Base-by-base conservation (phyloP, 176 grass and related monocot genomes). In the Zea mays region DNA sequence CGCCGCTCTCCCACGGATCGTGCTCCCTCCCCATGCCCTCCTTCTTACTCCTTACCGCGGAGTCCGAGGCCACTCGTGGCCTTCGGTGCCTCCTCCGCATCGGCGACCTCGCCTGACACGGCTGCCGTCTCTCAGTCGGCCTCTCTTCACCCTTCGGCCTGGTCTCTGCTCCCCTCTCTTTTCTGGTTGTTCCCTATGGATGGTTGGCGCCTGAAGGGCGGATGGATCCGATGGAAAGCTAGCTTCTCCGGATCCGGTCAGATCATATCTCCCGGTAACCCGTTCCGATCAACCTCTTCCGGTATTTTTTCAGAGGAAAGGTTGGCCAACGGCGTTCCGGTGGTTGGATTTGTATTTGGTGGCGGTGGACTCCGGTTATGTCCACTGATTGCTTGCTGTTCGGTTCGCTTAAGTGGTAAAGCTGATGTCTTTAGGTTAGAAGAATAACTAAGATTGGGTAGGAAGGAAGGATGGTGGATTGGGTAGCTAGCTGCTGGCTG, bases 231-330 rank as follows among this genome's bases (percentile, higher is more conserved):
- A 51, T 36, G 4, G 56, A 65, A 49, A 68, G 59, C 81, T 65
- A 63, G 51, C 81, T 65, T 75, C 15, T 55, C 62, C 51, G 83
- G 69, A 83, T 88, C 74, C 12, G 60, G 34, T 60, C 59, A 70
- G 44, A 70, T 70, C 67, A 81, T 47, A 74, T 84, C 46, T 78
- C 52, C 77, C 80, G 77, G 59, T 33, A 59, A 16, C 61, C n/a
- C 39, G 54, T 84, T 86, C 56, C 47, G 21, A 68, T 41, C 81
- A 62, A 70, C 73, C 77, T 65, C 81, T 65, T 89, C 81, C 90
- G 78, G 80, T 92, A 92, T 89, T 86, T 89, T 92, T 92, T 89
- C 77, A 81, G 81, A 89, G 86, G 90, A 66, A 65, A 42, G 49
- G 68, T 83, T 69, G 65, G 14, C 35, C 54, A 67, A 35, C 69